phyloP scores from a whole-genome alignment of 2,329 filamentous ascomycete genomes.

The Septoria linicola region DNA sequence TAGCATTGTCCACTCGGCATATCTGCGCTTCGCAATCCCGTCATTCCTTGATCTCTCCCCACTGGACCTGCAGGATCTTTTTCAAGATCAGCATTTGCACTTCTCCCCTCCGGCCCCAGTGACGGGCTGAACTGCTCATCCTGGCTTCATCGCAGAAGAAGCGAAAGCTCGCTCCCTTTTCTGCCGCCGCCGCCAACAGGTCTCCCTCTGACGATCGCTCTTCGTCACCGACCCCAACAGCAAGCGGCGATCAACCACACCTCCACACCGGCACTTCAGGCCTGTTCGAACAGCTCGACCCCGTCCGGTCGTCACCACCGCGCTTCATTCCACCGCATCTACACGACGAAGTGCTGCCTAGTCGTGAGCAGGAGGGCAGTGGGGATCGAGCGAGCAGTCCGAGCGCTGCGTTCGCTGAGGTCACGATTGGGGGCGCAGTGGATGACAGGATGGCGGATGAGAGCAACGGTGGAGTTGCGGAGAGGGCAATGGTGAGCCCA shows the following conservation, averaged over 20 bases:
- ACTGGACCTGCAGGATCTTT: neutral
- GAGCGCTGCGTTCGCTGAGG: conserved; percentile 32
- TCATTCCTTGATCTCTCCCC: neutral
- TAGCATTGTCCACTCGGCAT: neutral
- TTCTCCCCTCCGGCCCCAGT: neutral
- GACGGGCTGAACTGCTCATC: conserved; percentile 7
- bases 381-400: conserved; percentile 34
- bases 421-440: conserved; percentile 25
- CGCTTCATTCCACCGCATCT: conserved; percentile 58
- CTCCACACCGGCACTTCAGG: conserved; percentile 19
- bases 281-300: conserved; percentile 12
- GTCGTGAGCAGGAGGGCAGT: conserved; percentile 17
- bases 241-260: conserved; percentile 13
- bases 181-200: conserved; percentile 1
- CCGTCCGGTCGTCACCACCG: conserved; percentile 23
- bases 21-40: neutral
- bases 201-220: conserved; percentile 6
- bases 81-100: neutral
- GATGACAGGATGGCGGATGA: conserved; percentile 45
- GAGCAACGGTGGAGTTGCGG: conserved; percentile 27
- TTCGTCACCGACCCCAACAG: conserved; percentile 2
- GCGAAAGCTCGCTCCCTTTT: conserved; percentile 45
- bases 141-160: conserved; percentile 42
- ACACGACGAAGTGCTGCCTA: conserved; percentile 49
- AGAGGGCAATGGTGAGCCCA: conserved; percentile 24